Base-by-base conservation (phyloP, 2,329 filamentous ascomycete genomes). In the Microdochium paspali region DNA sequence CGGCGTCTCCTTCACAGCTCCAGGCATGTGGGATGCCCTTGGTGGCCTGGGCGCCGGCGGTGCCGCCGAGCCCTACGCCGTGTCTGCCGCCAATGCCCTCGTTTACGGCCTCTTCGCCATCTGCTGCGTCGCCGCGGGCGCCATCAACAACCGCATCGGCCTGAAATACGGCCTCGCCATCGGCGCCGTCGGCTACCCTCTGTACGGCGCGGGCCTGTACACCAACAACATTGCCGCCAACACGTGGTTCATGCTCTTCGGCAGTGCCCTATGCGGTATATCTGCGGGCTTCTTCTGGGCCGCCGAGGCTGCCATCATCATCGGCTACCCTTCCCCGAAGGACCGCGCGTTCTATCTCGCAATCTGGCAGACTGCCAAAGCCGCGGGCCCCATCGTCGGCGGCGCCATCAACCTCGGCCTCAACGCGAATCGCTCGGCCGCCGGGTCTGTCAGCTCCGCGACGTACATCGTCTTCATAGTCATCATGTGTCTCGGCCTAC, bases 231-330 rank as follows among this genome's bases (percentile, higher is more conserved):
- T 79, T 1, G 84, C 70, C 54, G 76, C 77, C 2, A 77, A 67
- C 2, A 72, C 76, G 47, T 85, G 82, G 81, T 72, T 84, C 31
- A 73, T 83, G 13, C 67, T 84, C 6, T 66, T 85, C 26, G 82
- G 80, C 2, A 78, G 77, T 10, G 79, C 77, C 0, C 66, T 79
- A 1, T 84, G 79, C 56, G 82, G 82, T 18, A 66, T 84, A 20
- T 77, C 74, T 0, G 82, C 82, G 0, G 81, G 81, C 0, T 68
- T 85, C 2, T 85, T 85, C 62, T 86, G 82, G 82, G 77, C 77
- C 63, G 77, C 79, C 0, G 82, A 85, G 65, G 80, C 77, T 1
- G 81, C 82, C 0, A 82, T 85, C 48, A 78, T 79, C 0, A 70
- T 84, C 2, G 70, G 75, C 0, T 85, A 85, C 53, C 80, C 81